These are phyloP conservation scores for Cryptosporidium xiaoi DNA, from an alignment of 169 alveolate species.

Conservation along the genomic window DNA sequence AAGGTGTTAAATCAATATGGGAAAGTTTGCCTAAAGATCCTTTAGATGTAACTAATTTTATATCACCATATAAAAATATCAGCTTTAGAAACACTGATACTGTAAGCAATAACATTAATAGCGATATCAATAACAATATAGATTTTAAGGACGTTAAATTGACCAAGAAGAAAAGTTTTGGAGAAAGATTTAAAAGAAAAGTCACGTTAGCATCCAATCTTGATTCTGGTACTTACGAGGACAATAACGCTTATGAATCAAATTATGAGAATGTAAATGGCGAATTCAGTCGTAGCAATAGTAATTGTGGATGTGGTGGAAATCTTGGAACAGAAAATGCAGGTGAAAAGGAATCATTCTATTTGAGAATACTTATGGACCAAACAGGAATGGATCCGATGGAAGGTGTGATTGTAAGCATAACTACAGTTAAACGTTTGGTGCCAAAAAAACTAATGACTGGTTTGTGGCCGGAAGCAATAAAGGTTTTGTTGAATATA, in stretches of 20 bases:
- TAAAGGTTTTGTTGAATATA: constrained; percentile 75
- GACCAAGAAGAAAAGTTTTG: background rate
- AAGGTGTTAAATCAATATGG: constrained; percentile 47
- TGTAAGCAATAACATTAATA: background rate
- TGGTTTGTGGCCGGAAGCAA: constrained; percentile 81
- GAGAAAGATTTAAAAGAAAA: constrained; percentile 2
- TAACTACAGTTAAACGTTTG: constrained; percentile 62
- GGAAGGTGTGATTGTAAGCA: constrained; percentile 76
- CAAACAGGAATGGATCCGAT: constrained; percentile 79
- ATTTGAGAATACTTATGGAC: constrained; percentile 78
- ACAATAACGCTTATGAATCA: too few species aligned
- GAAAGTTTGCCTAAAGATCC: constrained; percentile 50
- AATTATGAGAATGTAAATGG: too few species aligned
- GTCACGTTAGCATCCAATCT: too few species aligned
- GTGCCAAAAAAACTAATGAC: constrained; percentile 78
- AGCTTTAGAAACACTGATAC: too few species aligned
- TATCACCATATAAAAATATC: constrained; percentile 3
- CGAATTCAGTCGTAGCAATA: background rate
- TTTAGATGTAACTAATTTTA: constrained; percentile 17
- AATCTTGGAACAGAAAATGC: background rate
- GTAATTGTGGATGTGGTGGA: background rate
- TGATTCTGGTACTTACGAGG: too few species aligned
- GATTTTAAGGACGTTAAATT: background rate
- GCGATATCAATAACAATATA: background rate
- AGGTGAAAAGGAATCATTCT: background rate